Base-by-base conservation (phyloP, 208 protist species). In the Trypanosoma boissoni region DNA sequence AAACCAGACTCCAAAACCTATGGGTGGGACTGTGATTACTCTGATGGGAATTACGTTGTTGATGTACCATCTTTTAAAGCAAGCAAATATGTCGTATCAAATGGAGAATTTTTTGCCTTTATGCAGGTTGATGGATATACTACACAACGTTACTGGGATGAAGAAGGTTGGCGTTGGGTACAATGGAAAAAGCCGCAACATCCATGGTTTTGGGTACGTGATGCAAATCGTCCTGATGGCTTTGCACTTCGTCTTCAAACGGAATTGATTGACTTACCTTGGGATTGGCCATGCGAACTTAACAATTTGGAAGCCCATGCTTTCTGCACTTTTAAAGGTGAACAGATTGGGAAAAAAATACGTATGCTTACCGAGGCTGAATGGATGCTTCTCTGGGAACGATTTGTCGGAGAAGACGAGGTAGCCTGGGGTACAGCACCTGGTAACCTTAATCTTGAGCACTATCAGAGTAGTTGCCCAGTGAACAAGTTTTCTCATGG, bases 11-110 rank as follows among this genome's bases (percentile, higher is more conserved):
- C 79, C n/a, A 34, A 39, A 44, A 24, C 93, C n/a, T 98, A 96
- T 68, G 93, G 95, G 7, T 99, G 97, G 97, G 97, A 99, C 62
- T 96, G 92, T 72, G 97, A 99, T 72, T 98, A 97, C 72, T 80
- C 88, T 2, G 64, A 83, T 57, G 95, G 93, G 20, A 32, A 63
- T 57, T 77, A 85, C 31, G 21, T 54, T 2, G 74, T 92, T n/a
- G 59, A 82, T 5, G 94, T 98, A 16, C 71, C 81, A n/a, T 72
- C 84, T 2, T 99, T 99, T 79, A 84, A 94, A 54, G 88, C 91
- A 29, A 89, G 84, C 57, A 95, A 97, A 76, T 98, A 86, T 72
- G 53, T 98, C 21, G 90, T 99, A 14, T 97, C 94, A 21, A 99
- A 99, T 68, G 88, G 78, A 10, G 93, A 98, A 68, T 98, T 97